Evolutionary conservation across 345 rosid species (phyloP), one percentile per base, ranked within the genome.

Genomic region (Hibiscus tridactylites): DNA sequence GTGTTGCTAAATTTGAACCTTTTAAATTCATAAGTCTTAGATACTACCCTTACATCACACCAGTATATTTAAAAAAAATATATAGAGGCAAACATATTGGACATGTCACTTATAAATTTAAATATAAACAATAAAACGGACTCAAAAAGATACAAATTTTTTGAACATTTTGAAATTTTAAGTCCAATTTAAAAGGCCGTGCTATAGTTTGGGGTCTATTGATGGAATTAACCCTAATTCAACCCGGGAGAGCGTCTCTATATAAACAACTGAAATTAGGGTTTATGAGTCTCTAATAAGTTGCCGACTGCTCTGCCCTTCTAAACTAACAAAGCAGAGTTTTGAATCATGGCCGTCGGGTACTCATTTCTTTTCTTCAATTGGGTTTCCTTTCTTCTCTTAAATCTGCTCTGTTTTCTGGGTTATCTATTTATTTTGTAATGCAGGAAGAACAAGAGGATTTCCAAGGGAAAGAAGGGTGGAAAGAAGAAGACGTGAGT

Each of bases 381-480:
- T 2, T 57, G 37, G 56, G 31, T 58, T 42, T 12, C 9, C 5
- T 24, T 4, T 50, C 7, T 26, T 28, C 9, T 58, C 42, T 10
- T 44, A 1, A 8, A 39, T 0, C 61, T 78, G 39, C 75, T 68
- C 6, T 35, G 3, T 24, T 21, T 61, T 17, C 1, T 68, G 12
- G 19, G 62, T 57, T 2, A 61, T 73, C 21, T 6, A 39, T 35
- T 16, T 33, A 13, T 66, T 37, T 12, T 57, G 58, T 37, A 69
- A 44, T 73, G 52, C 78, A 87, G 97, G 71, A 91, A 94, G 86
- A 90, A 94, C 90, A 94, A 94, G 92, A 75, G 96, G 79, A 91
- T 94, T 80, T 94, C 98, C 2, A 94, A 91, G 88, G 95, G 98
- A 35, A 90, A 88, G 88, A 94, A 90, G 80, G 97, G 97, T 63